A percentile compares a stretch with the other conserved stretches of the same genome.
Conservation (phyloP, 139 green algal species). For the Closterium sp. region DNA sequence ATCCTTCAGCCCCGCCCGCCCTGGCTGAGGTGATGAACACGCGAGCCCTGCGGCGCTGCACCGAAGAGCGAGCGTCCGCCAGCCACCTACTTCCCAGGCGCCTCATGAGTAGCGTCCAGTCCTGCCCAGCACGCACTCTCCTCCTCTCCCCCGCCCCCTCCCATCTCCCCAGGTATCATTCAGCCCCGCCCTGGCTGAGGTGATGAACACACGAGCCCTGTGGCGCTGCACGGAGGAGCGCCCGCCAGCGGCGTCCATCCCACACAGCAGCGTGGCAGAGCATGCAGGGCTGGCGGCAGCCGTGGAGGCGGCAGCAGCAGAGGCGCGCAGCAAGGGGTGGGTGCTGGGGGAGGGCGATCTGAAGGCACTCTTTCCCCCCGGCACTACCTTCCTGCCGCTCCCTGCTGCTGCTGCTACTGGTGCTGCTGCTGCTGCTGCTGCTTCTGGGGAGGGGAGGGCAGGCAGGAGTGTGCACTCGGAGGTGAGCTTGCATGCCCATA, state of each 20-base stretch:
- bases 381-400: too few species aligned
- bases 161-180: neutral
- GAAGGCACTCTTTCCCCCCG: neutral
- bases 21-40: too few species aligned
- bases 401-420: neutral
- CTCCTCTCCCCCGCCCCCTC: too few species aligned
- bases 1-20: too few species aligned
- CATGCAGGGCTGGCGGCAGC: neutral
- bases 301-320: neutral
- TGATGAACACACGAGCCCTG: conserved; percentile 31
- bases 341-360: neutral
- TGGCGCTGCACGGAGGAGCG: neutral
- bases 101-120: too few species aligned
- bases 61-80: too few species aligned
- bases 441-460: neutral
- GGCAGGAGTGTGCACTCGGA: neutral
- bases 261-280: neutral
- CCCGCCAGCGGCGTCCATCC: neutral
- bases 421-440: too few species aligned
- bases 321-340: neutral
- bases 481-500: too few species aligned
- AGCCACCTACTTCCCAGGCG: too few species aligned
- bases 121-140: too few species aligned
- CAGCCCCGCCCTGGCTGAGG: conserved; percentile 20
- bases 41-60: too few species aligned